Evolutionary conservation across 441 rosid species (phyloP).

Genomic region (Rhodomyrtus psidioides): DNA sequence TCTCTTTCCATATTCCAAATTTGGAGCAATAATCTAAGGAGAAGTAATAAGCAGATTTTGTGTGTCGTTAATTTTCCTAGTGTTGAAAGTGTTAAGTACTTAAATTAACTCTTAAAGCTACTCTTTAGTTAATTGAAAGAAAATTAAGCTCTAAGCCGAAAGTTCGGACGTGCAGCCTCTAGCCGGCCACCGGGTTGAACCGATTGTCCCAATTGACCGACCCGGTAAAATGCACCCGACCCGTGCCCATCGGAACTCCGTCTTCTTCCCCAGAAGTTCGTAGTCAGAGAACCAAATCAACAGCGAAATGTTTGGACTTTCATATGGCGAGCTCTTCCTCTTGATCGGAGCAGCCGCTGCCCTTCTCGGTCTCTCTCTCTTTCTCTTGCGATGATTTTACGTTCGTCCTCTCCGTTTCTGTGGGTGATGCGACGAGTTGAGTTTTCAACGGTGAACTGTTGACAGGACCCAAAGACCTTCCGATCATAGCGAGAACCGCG

Average conservation of each 20-base stretch:
- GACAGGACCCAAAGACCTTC: conserved; percentile 79
- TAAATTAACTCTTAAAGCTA: not conserved
- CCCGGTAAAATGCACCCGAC: not conserved
- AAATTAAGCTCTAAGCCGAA: too few relatives aligned
- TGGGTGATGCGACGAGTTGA: not conserved
- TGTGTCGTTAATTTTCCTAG: not conserved
- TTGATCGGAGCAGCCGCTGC: conserved; percentile 71
- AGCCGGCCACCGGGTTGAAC: not conserved
- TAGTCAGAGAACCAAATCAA: too few relatives aligned
- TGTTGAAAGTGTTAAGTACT: not conserved
- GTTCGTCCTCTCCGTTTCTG: not conserved
- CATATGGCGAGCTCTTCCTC: conserved; percentile 72
- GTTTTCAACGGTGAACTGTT: not conserved
- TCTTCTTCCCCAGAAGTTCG: not conserved
- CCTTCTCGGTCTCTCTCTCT: conserved; percentile 42
- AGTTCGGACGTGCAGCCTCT: too few relatives aligned
- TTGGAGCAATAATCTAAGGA: not conserved
- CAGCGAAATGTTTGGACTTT: conserved; percentile 54
- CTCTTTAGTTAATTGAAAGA: not conserved
- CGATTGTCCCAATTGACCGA: not conserved
- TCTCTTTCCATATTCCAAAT: not conserved
- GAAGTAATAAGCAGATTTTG: not conserved
- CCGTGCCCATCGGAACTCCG: not conserved
- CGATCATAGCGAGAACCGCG: conserved; percentile 56
- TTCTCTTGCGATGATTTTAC: not conserved